Evolutionary conservation across 2,329 filamentous ascomycete genomes (phyloP), one percentile per base, ranked within the genome.

Genomic region (Didymella pomorum): DNA sequence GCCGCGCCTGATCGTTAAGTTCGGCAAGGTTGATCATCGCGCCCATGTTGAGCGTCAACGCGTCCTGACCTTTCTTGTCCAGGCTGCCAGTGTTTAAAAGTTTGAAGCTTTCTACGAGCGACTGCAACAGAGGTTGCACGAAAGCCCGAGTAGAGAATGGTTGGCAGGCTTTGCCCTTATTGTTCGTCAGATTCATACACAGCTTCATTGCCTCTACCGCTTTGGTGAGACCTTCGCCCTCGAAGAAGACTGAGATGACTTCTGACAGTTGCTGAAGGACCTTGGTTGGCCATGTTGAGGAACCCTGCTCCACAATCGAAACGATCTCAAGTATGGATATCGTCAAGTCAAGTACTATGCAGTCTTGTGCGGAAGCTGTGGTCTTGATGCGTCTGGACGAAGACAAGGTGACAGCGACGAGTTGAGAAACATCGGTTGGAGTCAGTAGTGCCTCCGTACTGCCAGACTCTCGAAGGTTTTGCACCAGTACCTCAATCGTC

Each of bases 1-100:
- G 45, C 58, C 76, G 70, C 53, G 90, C 88, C 21, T 81, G 75
- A 16, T 87, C 81, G 69, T 88, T 92, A 71, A 92, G 89, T 73
- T 97, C 93, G 9, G 91, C 86, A 53, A 97, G 85, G 70, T 97
- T 97, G 75, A 96, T 96, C 77, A 94, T 85, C 21, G 92, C 86
- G 0, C 92, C 93, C 37, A 97, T 80, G 51, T 91, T 85, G 41
- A 97, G 82, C 47, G 97, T 85, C 14, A 97, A 82, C 47, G 86
- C 84, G 65, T 96, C 89, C 52, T 89, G 78, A 9, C 81, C 80
- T 49, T 82, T 82, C n/a, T 85, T 81, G 28, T 79, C 76, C 6
- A 74, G 58, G 21, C 77, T 65, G 10, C 46, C 58, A 39, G 52
- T 71, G 4, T 65, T 63, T 14, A 73, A 58, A 3, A 62, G 51